Conservation (phyloP, 2,329 filamentous ascomycete species). For the Boeremia exigua region DNA sequence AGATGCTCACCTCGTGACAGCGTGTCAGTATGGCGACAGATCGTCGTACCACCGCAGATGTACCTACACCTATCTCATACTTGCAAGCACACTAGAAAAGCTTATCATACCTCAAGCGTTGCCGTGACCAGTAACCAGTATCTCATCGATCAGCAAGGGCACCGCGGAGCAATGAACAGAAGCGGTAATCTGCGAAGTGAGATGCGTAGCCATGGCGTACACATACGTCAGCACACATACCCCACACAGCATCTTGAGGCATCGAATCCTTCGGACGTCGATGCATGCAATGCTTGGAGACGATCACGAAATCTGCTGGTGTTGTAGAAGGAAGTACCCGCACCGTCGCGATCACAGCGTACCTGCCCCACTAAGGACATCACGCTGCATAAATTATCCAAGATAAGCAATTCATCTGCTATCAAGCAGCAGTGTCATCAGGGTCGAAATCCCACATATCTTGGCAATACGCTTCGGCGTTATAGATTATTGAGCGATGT, state of each 20-base stretch:
- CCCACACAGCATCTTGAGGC: conserved; percentile 1
- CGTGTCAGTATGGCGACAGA: conserved; percentile 11
- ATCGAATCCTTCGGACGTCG: conserved; percentile 1
- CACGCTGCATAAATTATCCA: conserved; percentile 9
- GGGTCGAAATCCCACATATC: neutral
- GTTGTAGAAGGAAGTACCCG: neutral
- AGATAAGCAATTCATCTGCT: conserved; percentile 2
- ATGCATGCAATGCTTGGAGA: conserved; percentile 8
- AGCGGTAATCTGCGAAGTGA: conserved; percentile 1
- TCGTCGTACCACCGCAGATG: neutral
- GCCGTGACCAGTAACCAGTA: neutral
- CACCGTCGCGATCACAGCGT: conserved; percentile 2
- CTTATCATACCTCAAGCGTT: conserved; percentile 4
- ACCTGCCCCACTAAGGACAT: conserved; percentile 1
- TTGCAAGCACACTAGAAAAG: neutral
- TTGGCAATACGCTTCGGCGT: conserved; percentile 15
- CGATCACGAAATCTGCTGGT: conserved; percentile 2
- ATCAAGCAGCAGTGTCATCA: neutral
- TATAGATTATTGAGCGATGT: conserved; percentile 8
- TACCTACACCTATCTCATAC: neutral
- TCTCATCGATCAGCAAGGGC: neutral
- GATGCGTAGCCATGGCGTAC: conserved; percentile 5
- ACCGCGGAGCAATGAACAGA: conserved; percentile 3
- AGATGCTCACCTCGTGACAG: neutral
- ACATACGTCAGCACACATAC: conserved; percentile 9